phyloP scores from a whole-genome alignment of 2,329 filamentous ascomycete species.

The Dendryphion nanum region DNA sequence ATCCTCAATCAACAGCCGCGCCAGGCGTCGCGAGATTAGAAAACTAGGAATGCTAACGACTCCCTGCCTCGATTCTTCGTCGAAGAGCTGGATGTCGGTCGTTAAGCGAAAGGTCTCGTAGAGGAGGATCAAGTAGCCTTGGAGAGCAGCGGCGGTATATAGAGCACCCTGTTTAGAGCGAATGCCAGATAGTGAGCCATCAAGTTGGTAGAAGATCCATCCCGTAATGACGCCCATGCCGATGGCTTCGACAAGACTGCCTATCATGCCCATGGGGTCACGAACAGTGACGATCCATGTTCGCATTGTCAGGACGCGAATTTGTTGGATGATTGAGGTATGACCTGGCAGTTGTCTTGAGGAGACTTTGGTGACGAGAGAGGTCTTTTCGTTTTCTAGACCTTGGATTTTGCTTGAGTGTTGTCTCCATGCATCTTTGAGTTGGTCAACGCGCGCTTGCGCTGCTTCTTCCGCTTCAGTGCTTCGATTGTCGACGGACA shows the following conservation, averaged over 20 bases:
- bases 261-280: slow-evolving; percentile 74
- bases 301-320: slow-evolving; percentile 64
- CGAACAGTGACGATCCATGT: slow-evolving; percentile 70
- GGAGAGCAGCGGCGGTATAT: slow-evolving; percentile 69
- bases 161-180: slow-evolving; percentile 70
- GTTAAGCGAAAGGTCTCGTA: slow-evolving; percentile 76
- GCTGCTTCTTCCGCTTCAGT: slow-evolving; percentile 63
- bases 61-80: slow-evolving; percentile 71
- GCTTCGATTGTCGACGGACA: slow-evolving; percentile 70
- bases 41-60: slow-evolving; percentile 70
- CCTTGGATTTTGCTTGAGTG: slow-evolving; percentile 13
- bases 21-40: slow-evolving; percentile 66
- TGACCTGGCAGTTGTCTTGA: slow-evolving; percentile 24
- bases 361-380: neutral
- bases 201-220: slow-evolving; percentile 69
- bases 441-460: slow-evolving; percentile 56
- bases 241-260: slow-evolving; percentile 67
- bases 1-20: slow-evolving; percentile 69
- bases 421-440: slow-evolving; percentile 60
- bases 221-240: slow-evolving; percentile 70
- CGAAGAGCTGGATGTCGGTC: slow-evolving; percentile 72
- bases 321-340: slow-evolving; percentile 61
- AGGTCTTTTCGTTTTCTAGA: slow-evolving; percentile 12
- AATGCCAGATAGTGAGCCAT: slow-evolving; percentile 67
- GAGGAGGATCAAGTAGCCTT: slow-evolving; percentile 73